Evolutionary conservation across 1,139 yeast species (phyloP), one percentile per base, ranked within the genome.

Genomic region (Taphrina communis): DNA sequence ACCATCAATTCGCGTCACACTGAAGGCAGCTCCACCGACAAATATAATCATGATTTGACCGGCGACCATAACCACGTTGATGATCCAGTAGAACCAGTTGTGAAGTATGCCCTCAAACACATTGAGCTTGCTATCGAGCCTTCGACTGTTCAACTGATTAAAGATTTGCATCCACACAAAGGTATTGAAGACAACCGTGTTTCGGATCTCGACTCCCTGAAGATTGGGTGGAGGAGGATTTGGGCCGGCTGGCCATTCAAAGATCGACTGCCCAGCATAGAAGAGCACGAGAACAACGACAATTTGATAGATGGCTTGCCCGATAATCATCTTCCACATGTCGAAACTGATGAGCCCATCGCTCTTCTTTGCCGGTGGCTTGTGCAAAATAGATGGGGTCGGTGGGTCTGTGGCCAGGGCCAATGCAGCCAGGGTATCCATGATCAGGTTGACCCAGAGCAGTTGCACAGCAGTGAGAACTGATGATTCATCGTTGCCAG

Each of bases 361-460:
- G 36, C 82, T 80, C 75, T 97, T 84, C 58, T 96, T 95, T 60
- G 89, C 93, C 0, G 99, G 99, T 76, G 86, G 88, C 70, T 92
- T 84, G 73, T 89, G 85, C 75, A 94, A 82, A 63, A 90, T 87
- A 53, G 87, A 84, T 65, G 88, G 90, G 74, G 90, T 92, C 0
- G 99, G 99, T 74, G 95, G 94, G 78, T 94, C 99, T 6, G 99
- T 94, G 3, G 99, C 99, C 73, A 94, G 83, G 0, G 99, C 99
- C 75, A 94, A 83, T 1, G 99, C 99, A 4, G 99, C 99, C 73
- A 94, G 84, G 0, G 99, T 94, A 78, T 94, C 99, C 99, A 94
- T 94, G 75, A 94, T 94, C 78, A 94, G 83, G 78, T 94, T 94
- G 65, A 94, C 97, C 99, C 99, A 94, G 73, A 94, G 83, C 75